Evolutionary conservation across 75 land plant species (phyloP).

Genomic region (Pinus albicaulis): DNA sequence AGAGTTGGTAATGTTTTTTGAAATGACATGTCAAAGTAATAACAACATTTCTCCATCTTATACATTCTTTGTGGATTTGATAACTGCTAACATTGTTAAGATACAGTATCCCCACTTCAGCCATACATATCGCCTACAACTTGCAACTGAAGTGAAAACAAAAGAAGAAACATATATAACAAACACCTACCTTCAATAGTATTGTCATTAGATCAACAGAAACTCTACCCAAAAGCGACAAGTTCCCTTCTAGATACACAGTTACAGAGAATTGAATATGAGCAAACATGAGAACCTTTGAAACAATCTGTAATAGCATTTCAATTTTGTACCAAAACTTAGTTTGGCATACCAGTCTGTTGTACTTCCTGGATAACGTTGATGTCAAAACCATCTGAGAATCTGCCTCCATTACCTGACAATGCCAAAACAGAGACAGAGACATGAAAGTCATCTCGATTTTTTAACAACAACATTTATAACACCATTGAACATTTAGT

Average conservation of each 20-base stretch:
- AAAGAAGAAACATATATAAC: background rate
- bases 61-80: background rate
- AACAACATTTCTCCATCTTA: too few relatives aligned
- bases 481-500: too few relatives aligned
- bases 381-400: constrained; percentile 98
- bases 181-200: constrained; percentile 71
- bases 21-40: too few relatives aligned
- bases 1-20: too few relatives aligned
- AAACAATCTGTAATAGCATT: background rate
- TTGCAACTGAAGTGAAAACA: background rate
- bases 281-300: background rate
- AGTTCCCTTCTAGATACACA: constrained; percentile 54
- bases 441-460: too few relatives aligned
- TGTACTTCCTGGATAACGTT: constrained; percentile 61
- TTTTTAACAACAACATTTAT: too few relatives aligned
- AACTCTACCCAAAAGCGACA: constrained; percentile 54
- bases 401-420: constrained; percentile 79
- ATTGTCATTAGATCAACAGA: constrained; percentile 79
- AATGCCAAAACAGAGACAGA: background rate
- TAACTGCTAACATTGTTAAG: background rate
- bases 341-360: constrained; percentile 48
- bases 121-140: background rate
- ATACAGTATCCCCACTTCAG: background rate
- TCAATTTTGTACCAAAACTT: background rate
- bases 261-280: background rate